Conservation (phyloP, 2,329 filamentous ascomycete genomes). For the Penicillium sp. region DNA sequence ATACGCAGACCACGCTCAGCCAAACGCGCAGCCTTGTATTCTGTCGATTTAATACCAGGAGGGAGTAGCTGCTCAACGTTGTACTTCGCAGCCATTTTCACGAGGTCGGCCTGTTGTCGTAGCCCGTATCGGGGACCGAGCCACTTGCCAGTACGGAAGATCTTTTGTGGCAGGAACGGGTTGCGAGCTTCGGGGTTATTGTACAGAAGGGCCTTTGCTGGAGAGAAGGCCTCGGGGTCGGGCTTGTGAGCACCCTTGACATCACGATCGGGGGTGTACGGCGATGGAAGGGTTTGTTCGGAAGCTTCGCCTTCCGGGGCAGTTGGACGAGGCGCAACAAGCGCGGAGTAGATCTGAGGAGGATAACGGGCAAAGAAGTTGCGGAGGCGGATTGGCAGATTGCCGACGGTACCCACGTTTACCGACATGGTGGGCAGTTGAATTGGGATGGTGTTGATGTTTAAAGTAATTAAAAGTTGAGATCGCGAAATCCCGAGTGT, state of each 20-base stretch:
- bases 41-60: conserved; percentile 72
- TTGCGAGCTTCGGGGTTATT: conserved; percentile 59
- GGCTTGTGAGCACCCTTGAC: conserved; percentile 42
- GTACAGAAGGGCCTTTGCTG: conserved; percentile 35
- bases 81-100: conserved; percentile 77
- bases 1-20: conserved; percentile 79
- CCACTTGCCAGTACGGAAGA: conserved; percentile 78
- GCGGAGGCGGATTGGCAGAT: conserved; percentile 72
- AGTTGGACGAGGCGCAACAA: conserved; percentile 30
- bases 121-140: conserved; percentile 80
- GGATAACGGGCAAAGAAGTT: conserved; percentile 91
- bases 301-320: conserved; percentile 22
- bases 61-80: conserved; percentile 81
- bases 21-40: conserved; percentile 64
- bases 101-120: conserved; percentile 84
- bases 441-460: conserved; percentile 3
- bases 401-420: conserved; percentile 18
- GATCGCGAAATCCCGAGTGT: not conserved
- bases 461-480: conserved; percentile 10
- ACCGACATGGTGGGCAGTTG: conserved; percentile 19
- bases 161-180: conserved; percentile 78
- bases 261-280: conserved; percentile 43
- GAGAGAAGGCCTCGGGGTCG: conserved; percentile 31
- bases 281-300: conserved; percentile 32
- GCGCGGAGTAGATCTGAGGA: conserved; percentile 56